Base-by-base conservation (phyloP, 139 green algal genomes). In the Trebouxia sp. region DNA sequence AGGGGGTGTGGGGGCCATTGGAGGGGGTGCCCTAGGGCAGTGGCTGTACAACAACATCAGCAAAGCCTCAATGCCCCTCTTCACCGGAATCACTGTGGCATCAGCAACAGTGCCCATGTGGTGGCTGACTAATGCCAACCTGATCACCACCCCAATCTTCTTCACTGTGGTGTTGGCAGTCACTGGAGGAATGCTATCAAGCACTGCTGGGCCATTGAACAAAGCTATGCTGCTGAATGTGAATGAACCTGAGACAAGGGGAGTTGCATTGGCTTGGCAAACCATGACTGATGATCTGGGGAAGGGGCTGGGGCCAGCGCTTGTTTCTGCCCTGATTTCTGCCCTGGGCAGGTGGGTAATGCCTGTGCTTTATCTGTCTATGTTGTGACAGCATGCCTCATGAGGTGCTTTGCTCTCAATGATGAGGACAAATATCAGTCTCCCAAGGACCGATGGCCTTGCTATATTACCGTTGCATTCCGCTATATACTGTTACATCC, bases 281-380 rank as follows among this genome's bases (percentile, higher is more conserved):
- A 89, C 88, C 6, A 90, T 91, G 53, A 89, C 92, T 38, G 94
- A 97, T 75, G 94, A 97, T 80, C 66, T 97, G 12, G 94, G 94
- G 35, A 93, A 92, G 76, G 88, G 91, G 1, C 56, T 94, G 42
- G 93, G 93, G 4, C 93, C 92, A 6, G 83, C 87, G 24, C 53
- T 96, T 41, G 92, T 97, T 26, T 85, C 93, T 5, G 70, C 75
- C 0, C 77, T 94, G 38, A 94, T 96, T 56, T 83, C 75, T 26
- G 42, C 50, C 3, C 35, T 92, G 53, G 85, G 85, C 5, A 69
- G 89, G 28, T 74, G 48, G 47, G 83, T 37, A n/a, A 1, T 55
- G 42, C 35, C 22, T 66, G n/a, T 22, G 12, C 38, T 41, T 56
- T 78, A 1, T 22, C 24, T n/a, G n/a, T 76, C 30, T 76, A 43